Base-by-base conservation (phyloP, 2,329 filamentous ascomycete species). In the Xylaria arbuscula region DNA sequence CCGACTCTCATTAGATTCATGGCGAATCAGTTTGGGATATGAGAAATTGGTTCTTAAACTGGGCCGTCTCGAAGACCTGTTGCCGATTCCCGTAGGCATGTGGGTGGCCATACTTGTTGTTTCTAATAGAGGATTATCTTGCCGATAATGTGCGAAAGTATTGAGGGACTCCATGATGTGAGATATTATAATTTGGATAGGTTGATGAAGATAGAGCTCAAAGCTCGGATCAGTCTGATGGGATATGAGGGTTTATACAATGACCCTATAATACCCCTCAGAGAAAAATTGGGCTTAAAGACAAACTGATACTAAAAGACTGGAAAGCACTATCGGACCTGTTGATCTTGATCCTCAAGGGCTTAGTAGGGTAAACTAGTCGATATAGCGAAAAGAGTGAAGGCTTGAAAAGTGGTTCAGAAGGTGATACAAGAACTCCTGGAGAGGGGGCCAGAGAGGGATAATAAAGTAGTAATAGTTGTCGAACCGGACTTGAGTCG, bases 31-130 rank as follows among this genome's bases (percentile, higher is more conserved):
- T 40, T 71, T 74, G 45, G 78, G 79, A 65, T 80, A 81, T 2
- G 79, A 80, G 69, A 79, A 81, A 72, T 80, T 81, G 56, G 75
- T 72, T 24, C 71, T 70, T n/a, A 72, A 66, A 60, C 71, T 75
- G 9, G 67, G 64, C 47, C 70, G 74, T 64, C 72, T 73, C 54
- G 70, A 62, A 22, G 56, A 56, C 11, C 45, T 68, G 38, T 69
- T 50, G 61, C 40, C 53, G 11, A 19, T 28, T 51, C 48, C 63
- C 32, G 47, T 50, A 10, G 63, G 72, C 69, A 70, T 66, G 65
- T 73, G 71, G 57, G 59, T 11, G 24, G 62, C 19, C 54, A 45
- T 58, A 24, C 45, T 67, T 47, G 59, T 65, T 32, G 47, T 55
- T 22, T 58, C 50, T 7, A 64, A 42, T 47, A 64, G 38, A 42